These are phyloP conservation scores for Ocimum tenuiflorum DNA, from an alignment of 257 asterid species.

Conservation along the genomic window DNA sequence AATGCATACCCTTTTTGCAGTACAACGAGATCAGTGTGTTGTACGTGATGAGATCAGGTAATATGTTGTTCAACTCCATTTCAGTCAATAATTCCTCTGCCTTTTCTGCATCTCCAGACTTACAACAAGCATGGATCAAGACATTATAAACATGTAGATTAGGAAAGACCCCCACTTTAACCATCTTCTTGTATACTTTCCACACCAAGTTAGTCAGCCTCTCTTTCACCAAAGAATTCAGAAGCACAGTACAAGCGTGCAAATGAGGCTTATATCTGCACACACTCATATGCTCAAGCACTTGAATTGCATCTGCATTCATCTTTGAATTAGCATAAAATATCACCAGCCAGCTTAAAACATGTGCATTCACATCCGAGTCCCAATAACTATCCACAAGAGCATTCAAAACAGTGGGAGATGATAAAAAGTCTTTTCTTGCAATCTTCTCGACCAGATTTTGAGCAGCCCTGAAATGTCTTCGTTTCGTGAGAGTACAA, in stretches of 20 bases:
- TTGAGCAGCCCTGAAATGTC: slow-evolving; percentile 64
- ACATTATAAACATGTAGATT: slow-evolving; percentile 73
- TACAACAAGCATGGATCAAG: slow-evolving; percentile 76
- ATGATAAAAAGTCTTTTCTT: slow-evolving; percentile 59
- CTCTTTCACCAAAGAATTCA: slow-evolving; percentile 74
- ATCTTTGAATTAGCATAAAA: slow-evolving; percentile 62
- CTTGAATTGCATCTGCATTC: slow-evolving; percentile 67
- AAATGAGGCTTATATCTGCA: slow-evolving; percentile 58
- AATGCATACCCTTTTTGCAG: slow-evolving; percentile 83
- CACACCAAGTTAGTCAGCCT: slow-evolving; percentile 56
- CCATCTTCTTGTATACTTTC: slow-evolving; percentile 70
- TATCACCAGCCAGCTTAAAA: slow-evolving; percentile 89
- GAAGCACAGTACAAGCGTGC: slow-evolving; percentile 77
- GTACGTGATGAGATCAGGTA: slow-evolving; percentile 72
- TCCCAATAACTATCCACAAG: slow-evolving; percentile 35
- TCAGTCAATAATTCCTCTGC: slow-evolving; percentile 64
- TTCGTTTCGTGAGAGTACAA: slow-evolving; percentile 57
- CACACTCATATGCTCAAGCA: slow-evolving; percentile 78
- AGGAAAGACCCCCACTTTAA: slow-evolving; percentile 55
- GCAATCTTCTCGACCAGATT: slow-evolving; percentile 60
- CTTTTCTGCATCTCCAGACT: slow-evolving; percentile 58
- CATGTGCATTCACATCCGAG: slow-evolving; percentile 63
- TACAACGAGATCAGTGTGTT: slow-evolving; percentile 78
- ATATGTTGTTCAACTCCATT: slow-evolving; percentile 53
- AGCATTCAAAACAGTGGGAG: slow-evolving; percentile 75